Conservation (phyloP, 345 rosid species). For the Arabidopsis arenosa region DNA sequence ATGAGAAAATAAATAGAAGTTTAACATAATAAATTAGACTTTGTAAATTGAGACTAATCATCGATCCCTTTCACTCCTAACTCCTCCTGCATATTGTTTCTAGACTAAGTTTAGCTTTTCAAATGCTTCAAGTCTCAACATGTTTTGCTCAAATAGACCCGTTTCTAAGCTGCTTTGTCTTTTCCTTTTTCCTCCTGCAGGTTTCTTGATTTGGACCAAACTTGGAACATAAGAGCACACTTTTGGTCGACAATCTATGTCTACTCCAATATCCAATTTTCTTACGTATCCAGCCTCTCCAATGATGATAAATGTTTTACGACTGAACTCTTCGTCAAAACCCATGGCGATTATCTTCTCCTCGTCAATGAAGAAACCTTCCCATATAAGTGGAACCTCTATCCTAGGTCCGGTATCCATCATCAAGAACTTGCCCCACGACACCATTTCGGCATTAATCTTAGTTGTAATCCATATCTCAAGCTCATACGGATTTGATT, state of each 20-base stretch:
- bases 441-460: neutral
- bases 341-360: neutral
- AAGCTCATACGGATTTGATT: neutral
- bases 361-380: neutral
- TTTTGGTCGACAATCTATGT: no score
- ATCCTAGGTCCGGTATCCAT: neutral
- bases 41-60: neutral
- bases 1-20: neutral
- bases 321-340: no score
- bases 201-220: neutral
- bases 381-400: neutral
- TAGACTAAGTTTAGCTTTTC: neutral
- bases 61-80: neutral
- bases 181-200: neutral
- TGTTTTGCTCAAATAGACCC: neutral
- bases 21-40: neutral
- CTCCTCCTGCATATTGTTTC: no score
- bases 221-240: constrained; percentile 7
- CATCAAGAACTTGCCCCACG: neutral
- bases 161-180: neutral
- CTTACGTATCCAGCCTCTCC: neutral
- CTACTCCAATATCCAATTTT: neutral
- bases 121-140: neutral
- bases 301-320: neutral
- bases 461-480: neutral